Percentiles rank a stretch among this genome's conserved stretches.
Conservation (phyloP, 768 basidiomycete species). For the Hericium coralloides region DNA sequence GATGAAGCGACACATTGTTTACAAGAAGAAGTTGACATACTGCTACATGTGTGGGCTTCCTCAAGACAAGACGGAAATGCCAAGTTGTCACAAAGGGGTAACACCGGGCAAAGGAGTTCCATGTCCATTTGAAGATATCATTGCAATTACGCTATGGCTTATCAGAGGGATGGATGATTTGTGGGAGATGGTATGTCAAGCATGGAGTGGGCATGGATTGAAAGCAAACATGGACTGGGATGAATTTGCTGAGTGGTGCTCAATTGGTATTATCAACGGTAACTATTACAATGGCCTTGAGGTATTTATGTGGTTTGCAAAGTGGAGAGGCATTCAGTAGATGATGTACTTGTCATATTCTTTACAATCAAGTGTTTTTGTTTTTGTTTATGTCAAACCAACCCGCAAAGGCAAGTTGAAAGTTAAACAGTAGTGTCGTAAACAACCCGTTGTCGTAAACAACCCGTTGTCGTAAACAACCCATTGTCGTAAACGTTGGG, state of each 20-base stretch:
- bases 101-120: not conserved
- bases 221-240: not conserved
- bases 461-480: too few relatives aligned
- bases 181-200: not conserved
- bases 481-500: too few relatives aligned
- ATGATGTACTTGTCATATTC: not conserved
- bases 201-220: not conserved
- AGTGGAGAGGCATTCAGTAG: not conserved
- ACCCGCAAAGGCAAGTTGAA: too few relatives aligned
- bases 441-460: too few relatives aligned
- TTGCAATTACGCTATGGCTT: not conserved
- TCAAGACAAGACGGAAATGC: not conserved
- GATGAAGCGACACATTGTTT: not conserved
- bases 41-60: not conserved
- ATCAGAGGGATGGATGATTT: not conserved
- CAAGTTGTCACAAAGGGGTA: not conserved
- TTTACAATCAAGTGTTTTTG: too few relatives aligned
- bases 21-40: not conserved
- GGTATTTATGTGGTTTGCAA: not conserved
- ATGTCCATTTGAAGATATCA: not conserved
- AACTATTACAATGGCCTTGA: not conserved
- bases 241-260: not conserved
- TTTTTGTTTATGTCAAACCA: too few relatives aligned
- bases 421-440: too few relatives aligned
- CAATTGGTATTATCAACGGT: not conserved